These are phyloP conservation scores for Rosa lucieae DNA, from an alignment of 306 rosid genomes.

Conservation along the genomic window DNA sequence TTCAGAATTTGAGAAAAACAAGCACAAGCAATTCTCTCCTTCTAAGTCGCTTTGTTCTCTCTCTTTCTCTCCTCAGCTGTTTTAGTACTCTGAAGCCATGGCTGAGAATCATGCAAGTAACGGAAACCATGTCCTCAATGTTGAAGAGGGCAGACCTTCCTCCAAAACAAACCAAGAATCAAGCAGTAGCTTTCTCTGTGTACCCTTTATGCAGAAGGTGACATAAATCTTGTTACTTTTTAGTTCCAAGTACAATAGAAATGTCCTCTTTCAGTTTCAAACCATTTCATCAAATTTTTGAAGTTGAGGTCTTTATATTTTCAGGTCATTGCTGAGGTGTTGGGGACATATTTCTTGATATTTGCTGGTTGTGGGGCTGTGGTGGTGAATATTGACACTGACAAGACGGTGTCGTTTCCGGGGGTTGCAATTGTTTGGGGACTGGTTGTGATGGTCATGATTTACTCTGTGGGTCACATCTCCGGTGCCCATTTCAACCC, in stretches of 20 bases:
- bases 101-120: conserved; percentile 39
- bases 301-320: background rate
- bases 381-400: conserved; percentile 46
- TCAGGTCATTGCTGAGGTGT: conserved; percentile 72
- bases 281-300: background rate
- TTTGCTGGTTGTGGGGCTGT: conserved; percentile 76
- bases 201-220: conserved; percentile 77
- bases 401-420: conserved; percentile 49
- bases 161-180: conserved; percentile 20
- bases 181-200: conserved; percentile 18
- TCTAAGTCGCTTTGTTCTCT: background rate
- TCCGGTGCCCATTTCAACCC: conserved; percentile 94
- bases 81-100: conserved; percentile 33
- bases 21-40: background rate
- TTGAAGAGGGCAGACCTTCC: conserved; percentile 33
- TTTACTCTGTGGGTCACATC: conserved; percentile 79
- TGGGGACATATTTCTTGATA: conserved; percentile 79
- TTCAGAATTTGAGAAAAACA: background rate
- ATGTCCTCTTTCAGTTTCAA: background rate
- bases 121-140: conserved; percentile 43
- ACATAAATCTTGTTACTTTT: background rate
- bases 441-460: conserved; percentile 51
- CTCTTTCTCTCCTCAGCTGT: background rate
- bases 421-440: conserved; percentile 82
- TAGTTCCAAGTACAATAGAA: background rate